phyloP scores from a whole-genome alignment of 495 filamentous ascomycete species.

The Podospora conica region DNA sequence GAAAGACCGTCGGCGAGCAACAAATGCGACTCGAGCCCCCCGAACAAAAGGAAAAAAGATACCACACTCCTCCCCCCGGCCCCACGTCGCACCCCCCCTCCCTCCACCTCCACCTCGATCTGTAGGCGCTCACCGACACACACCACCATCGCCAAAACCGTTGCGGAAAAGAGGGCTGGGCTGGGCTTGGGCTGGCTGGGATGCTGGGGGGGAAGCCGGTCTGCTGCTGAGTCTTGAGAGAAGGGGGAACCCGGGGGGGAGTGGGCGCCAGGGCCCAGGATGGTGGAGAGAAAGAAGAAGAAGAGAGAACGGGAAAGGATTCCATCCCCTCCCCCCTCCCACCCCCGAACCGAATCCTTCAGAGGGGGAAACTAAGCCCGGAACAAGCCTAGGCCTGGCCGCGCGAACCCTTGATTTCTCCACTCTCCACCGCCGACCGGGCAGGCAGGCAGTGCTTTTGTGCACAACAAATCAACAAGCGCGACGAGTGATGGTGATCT shows the following conservation, averaged over 20 bases:
- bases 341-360: background rate
- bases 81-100: background rate
- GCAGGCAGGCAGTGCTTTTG: background rate
- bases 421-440: background rate
- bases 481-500: background rate
- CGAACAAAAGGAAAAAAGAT: background rate
- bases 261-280: background rate
- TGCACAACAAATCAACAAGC: too few relatives aligned
- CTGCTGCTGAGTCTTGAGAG: background rate
- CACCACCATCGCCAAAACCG: background rate
- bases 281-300: background rate
- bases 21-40: background rate
- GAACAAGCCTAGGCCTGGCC: background rate
- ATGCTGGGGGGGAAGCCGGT: too few relatives aligned
- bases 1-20: too few relatives aligned
- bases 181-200: too few relatives aligned
- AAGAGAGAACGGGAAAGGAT: background rate
- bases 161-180: background rate
- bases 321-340: background rate
- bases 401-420: background rate
- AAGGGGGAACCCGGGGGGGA: background rate
- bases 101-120: background rate
- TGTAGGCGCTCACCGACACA: background rate
- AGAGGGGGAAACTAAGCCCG: background rate
- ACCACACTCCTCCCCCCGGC: background rate